Percentiles rank a stretch among this genome's conserved stretches.
These are phyloP conservation scores for Alternaria viburni DNA, from an alignment of 2,329 filamentous ascomycete genomes.

Conservation along the genomic window DNA sequence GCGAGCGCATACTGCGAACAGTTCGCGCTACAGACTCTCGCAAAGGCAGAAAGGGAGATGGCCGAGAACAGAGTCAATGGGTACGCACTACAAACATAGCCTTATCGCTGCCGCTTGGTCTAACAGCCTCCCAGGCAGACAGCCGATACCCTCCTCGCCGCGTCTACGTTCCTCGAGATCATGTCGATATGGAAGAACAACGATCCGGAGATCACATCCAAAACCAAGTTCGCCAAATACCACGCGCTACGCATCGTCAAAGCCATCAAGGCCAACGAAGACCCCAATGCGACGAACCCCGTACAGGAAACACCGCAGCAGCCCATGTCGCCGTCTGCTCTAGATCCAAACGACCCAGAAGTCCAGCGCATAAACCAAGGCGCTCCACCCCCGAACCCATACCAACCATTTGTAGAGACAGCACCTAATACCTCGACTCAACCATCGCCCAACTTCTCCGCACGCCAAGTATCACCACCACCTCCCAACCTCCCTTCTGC, in stretches of 20 bases:
- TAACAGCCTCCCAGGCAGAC: conserved; percentile 69
- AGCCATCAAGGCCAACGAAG: conserved; percentile 86
- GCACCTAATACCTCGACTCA: conserved; percentile 62
- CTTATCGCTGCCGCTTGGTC: not conserved
- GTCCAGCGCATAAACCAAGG: conserved; percentile 60
- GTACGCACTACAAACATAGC: conserved; percentile 51
- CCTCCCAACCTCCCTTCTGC: conserved; percentile 38
- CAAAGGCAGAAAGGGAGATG: conserved; percentile 81
- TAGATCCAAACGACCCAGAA: conserved; percentile 71
- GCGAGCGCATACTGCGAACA: conserved; percentile 93
- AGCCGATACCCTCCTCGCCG: conserved; percentile 90
- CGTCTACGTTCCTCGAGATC: conserved; percentile 89
- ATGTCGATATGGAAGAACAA: conserved; percentile 78
- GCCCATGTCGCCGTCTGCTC: conserved; percentile 46
- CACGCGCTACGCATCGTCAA: conserved; percentile 90
- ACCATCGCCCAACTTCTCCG: conserved; percentile 48
- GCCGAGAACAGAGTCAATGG: conserved; percentile 82
- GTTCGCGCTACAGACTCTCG: conserved; percentile 88
- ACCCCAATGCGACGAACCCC: conserved; percentile 92
- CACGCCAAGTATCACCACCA: conserved; percentile 58
- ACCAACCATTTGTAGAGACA: conserved; percentile 65
- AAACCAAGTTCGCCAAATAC: conserved; percentile 97
- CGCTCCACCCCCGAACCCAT: conserved; percentile 33
- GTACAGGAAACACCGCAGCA: conserved; percentile 59
- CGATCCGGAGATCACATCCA: conserved; percentile 77